These are phyloP conservation scores for Tetramitus jugosus DNA, from an alignment of 208 protist genomes.

Conservation along the genomic window DNA sequence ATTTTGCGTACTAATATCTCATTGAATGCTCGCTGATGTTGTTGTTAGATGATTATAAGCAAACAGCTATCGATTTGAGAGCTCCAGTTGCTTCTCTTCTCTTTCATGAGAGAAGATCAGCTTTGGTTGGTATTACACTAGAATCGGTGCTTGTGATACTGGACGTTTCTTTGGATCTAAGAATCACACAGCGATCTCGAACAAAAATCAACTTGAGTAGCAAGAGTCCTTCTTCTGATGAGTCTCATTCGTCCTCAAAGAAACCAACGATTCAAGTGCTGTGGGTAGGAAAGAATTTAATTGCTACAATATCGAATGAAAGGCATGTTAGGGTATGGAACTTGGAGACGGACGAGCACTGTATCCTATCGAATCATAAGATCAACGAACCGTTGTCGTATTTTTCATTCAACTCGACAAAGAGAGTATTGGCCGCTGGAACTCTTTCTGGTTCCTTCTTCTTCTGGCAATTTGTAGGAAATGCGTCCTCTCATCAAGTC, in stretches of 20 bases:
- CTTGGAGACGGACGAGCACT: slow-evolving; percentile 56
- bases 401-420: slow-evolving; percentile 16
- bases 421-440: not conserved
- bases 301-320: slow-evolving; percentile 63
- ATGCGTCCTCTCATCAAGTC: no score
- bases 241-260: slow-evolving; percentile 10
- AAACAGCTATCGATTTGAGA: not conserved
- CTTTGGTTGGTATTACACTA: slow-evolving; percentile 24
- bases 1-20: no score
- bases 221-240: slow-evolving; percentile 48
- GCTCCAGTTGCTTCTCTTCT: not conserved
- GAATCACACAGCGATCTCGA: slow-evolving; percentile 45
- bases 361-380: slow-evolving; percentile 50
- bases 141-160: not conserved
- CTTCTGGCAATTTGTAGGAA: slow-evolving; percentile 47
- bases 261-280: slow-evolving; percentile 51
- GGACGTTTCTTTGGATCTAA: slow-evolving; percentile 36
- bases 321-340: slow-evolving; percentile 67
- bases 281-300: slow-evolving; percentile 55
- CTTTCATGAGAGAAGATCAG: slow-evolving; percentile 22
- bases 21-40: no score
- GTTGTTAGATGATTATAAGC: not conserved
- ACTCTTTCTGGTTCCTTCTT: slow-evolving; percentile 21
- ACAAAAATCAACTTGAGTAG: slow-evolving; percentile 34
- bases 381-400: not conserved